Base-by-base conservation (phyloP, 1,139 yeast species). In the Pneumocystis wakefieldiae region DNA sequence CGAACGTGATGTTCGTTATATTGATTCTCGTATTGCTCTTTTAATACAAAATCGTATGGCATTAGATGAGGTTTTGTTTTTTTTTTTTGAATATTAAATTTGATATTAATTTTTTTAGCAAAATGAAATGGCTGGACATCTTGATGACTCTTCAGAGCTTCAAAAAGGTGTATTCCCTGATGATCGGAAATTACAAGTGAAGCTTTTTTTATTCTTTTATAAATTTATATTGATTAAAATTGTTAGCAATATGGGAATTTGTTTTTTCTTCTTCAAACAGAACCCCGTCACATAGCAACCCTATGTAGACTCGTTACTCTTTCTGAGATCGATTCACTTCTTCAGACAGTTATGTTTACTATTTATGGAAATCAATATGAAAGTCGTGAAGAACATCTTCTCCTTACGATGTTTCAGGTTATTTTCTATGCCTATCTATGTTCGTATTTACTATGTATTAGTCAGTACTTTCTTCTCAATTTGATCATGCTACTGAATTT, bases 301-400 rank as follows among this genome's bases (percentile, higher is more conserved):
- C 69, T 76, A 38, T 75, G 77, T 64, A 68, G 75, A 14, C 69
- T 71, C 37, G 76, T 76, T n/a, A 69, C 75, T 14, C 73, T 76
- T 73, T 71, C 74, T 3, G 78, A 76, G 64, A 75, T 76, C 55
- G 78, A 76, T 65, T 72, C 75, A 14, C 69, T 76, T 62, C 70
- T 76, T 12, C 78, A 76, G 63, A 76, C 77, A 1, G 77, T 76
- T 66, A 76, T 76, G 78, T 76, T 76, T 67, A 75, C 76, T n/a
- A 73, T 76, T 62, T 76, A 73, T 65, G 79, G 79, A 19, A 76
- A 76, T 66, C 79, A 76, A 68, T 75, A 76, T 68, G 78, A 76
- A 63, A 76, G 75, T 63, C 72, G 78, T 59, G 79, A 76, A 67
- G 79, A 76, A 68, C 77, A 75, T 64, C 68, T 76, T 61, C 66